Base-by-base conservation (phyloP, 305 asterid species). In the Solanum hybrid region DNA sequence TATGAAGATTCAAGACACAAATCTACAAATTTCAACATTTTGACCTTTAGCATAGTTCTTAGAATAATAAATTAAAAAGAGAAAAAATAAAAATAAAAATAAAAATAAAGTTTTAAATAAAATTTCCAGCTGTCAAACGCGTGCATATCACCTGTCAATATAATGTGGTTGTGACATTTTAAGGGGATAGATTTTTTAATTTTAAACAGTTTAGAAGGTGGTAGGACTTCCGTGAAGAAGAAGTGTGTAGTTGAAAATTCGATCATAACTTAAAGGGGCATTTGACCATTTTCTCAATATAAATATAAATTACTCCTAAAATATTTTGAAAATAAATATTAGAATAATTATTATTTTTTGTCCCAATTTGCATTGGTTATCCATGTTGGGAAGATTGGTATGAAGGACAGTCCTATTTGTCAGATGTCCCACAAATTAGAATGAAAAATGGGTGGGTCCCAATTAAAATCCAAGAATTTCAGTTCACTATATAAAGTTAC, bases 401-500 rank as follows among this genome's bases (percentile, higher is more conserved):
- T 18, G 3, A 46, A 46, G 73, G 87, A 46, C 74, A 83, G 74
- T 83, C 87, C 73, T 83, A 83, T 29, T 42, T 83, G 87, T 83
- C 57, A 61, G 71, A 89, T 37, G 80, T 89, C 80, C 24, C 46
- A 83, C 42, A 57, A 77, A 57, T 51, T 67, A 89, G 28, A 42
- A 28, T 29, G 71, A 51, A n/a, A 8, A 20, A 12, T 73, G 11
- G 39, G 87, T 79, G 88, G 88, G 81, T 9, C 90, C 88, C 79
- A 81, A 69, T 3, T 29, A 80, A 26, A 81, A 10, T 89, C 37
- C 87, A 80, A 67, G 81, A 35, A 46, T 57, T 89, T 89, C 88
- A 79, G 90, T 61, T 89, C 82, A 89, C 79, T 89, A 42, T 78
- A n/a, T 4, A 81, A 89, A 28, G 90, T 20, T 20, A 7, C 24